Conservation (phyloP, 768 basidiomycete genomes). For the Tricholoma sp. region DNA sequence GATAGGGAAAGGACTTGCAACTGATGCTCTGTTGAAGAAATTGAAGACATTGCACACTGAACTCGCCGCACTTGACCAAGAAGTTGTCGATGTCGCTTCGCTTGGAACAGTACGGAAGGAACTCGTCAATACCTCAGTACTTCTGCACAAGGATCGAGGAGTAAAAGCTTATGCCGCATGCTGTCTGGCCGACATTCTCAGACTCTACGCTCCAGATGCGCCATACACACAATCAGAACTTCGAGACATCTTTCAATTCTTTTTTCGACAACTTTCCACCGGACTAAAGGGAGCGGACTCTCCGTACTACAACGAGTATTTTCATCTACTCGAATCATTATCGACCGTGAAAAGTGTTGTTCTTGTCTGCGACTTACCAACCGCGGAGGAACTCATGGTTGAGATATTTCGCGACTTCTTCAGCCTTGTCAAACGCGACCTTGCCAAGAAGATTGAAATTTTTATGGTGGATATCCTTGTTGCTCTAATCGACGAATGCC, state of each 20-base stretch:
- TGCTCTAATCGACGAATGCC: slow-evolving; percentile 84
- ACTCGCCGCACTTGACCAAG: slow-evolving; percentile 84
- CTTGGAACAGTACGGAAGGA: slow-evolving; percentile 70
- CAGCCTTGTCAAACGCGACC: slow-evolving; percentile 65
- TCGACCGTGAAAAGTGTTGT: slow-evolving; percentile 94
- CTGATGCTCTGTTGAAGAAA: slow-evolving; percentile 83
- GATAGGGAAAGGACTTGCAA: slow-evolving; percentile 65
- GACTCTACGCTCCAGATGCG: slow-evolving; percentile 94
- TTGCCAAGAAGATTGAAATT: slow-evolving; percentile 76
- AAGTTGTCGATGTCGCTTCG: slow-evolving; percentile 70
- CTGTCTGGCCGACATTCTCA: slow-evolving; percentile 89
- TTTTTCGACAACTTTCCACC: slow-evolving; percentile 77
- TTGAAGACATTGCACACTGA: slow-evolving; percentile 74
- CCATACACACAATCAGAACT: slow-evolving; percentile 89
- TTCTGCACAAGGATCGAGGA: slow-evolving; percentile 93
- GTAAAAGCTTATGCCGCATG: slow-evolving; percentile 94
- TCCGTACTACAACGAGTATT: slow-evolving; percentile 90
- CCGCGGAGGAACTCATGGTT: slow-evolving; percentile 76
- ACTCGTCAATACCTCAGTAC: slow-evolving; percentile 70
- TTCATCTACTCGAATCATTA: slow-evolving; percentile 88
- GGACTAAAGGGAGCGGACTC: slow-evolving; percentile 74
- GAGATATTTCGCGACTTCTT: slow-evolving; percentile 86
- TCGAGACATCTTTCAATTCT: slow-evolving; percentile 95
- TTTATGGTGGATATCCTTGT: slow-evolving; percentile 88
- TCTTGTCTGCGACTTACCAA: slow-evolving; percentile 87